phyloP scores from a whole-genome alignment of 768 basidiomycete genomes.

The Leccinellum albellum region DNA sequence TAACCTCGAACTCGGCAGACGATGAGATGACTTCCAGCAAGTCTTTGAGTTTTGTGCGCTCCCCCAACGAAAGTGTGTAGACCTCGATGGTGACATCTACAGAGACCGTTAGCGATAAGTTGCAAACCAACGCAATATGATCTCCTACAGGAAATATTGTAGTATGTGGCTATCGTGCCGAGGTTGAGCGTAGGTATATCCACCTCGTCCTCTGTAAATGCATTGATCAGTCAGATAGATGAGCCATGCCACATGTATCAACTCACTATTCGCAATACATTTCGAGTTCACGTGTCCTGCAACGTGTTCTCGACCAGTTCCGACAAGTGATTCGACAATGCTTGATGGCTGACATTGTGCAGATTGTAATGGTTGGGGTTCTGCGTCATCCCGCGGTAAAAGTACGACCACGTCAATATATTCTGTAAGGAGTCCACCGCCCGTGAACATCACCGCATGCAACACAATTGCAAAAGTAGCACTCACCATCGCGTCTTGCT shows the following conservation, averaged over 20 bases:
- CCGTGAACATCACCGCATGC: neutral
- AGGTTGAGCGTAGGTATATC: slow-evolving; percentile 88
- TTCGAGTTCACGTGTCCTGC: slow-evolving; percentile 87
- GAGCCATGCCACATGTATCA: slow-evolving; percentile 11
- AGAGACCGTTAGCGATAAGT: neutral
- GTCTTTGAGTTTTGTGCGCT: slow-evolving; percentile 95
- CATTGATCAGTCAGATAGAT: neutral
- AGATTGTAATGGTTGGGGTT: slow-evolving; percentile 55
- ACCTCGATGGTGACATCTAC: slow-evolving; percentile 95
- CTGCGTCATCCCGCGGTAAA: too few species aligned
- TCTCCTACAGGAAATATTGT: slow-evolving; percentile 82
- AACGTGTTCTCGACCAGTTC: slow-evolving; percentile 94
- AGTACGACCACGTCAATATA: slow-evolving; percentile 34
- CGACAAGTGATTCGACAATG: slow-evolving; percentile 92
- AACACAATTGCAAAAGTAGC: neutral
- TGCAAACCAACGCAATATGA: neutral
- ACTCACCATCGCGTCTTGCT: slow-evolving; percentile 88
- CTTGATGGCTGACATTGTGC: slow-evolving; percentile 93
- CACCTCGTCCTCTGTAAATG: slow-evolving; percentile 75
- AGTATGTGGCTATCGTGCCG: slow-evolving; percentile 98
- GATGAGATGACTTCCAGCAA: slow-evolving; percentile 95
- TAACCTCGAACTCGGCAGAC: slow-evolving; percentile 89
- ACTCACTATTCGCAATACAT: slow-evolving; percentile 82
- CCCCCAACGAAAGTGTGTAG: slow-evolving; percentile 91
- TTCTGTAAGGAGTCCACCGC: too few species aligned